Evolutionary conservation across 345 rosid genomes (phyloP).

Genomic region (Lenwebbia sp.): DNA sequence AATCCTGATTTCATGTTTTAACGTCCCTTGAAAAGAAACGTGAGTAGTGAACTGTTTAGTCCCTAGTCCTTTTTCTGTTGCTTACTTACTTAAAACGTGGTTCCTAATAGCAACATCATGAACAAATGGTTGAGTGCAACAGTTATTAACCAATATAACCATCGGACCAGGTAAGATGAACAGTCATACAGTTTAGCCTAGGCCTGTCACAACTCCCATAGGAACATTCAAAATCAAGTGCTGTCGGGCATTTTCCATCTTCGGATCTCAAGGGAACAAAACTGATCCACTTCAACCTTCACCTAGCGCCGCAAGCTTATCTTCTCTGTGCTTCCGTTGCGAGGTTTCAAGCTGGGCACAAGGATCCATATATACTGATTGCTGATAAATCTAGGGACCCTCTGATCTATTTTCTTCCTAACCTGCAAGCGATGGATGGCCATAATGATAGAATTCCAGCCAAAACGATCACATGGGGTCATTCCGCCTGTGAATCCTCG

Average conservation of each 20-base stretch:
- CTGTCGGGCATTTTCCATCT: not conserved
- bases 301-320: not conserved
- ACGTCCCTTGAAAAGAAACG: not conserved
- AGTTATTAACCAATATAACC: not conserved
- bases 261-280: not conserved
- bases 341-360: not conserved
- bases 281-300: not conserved
- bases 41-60: not conserved
- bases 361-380: not conserved
- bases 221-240: not conserved
- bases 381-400: not conserved
- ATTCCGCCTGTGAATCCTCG: slow-evolving; percentile 42
- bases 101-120: not conserved
- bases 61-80: not conserved
- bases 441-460: not conserved
- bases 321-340: not conserved
- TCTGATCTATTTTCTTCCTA: not conserved
- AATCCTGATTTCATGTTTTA: not conserved
- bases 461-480: not conserved
- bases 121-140: not conserved
- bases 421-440: not conserved
- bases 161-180: not conserved
- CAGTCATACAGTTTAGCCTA: not conserved
- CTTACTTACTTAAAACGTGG: not conserved
- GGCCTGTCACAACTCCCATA: not conserved